Percentiles rank a stretch among this genome's conserved stretches.
Conservation (phyloP, 2,329 filamentous ascomycete species). For the Penicillium sp. region DNA sequence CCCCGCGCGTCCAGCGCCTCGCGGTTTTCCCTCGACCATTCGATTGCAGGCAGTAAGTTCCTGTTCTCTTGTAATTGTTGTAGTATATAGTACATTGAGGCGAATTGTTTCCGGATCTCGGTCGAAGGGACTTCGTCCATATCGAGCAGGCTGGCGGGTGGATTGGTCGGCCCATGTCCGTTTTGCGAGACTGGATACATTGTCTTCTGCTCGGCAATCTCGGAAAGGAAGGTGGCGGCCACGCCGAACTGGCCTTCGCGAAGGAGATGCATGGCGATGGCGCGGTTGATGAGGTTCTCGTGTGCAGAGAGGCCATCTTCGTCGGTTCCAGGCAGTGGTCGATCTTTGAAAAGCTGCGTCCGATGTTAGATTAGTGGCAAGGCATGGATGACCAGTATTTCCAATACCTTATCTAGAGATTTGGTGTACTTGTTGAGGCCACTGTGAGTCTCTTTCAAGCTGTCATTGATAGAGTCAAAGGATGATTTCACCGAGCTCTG, state of each 20-base stretch:
- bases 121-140: conserved; percentile 61
- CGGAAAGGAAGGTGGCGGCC: conserved; percentile 78
- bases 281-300: conserved; percentile 78
- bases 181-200: conserved; percentile 7
- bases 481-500: conserved; percentile 81
- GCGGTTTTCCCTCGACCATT: conserved; percentile 76
- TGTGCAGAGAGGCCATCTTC: conserved; percentile 78
- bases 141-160: conserved; percentile 47
- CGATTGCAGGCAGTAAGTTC: conserved; percentile 79
- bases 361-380: neutral
- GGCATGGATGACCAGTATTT: conserved; percentile 10
- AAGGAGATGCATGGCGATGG: conserved; percentile 93
- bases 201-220: conserved; percentile 57
- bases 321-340: conserved; percentile 70
- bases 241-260: conserved; percentile 92
- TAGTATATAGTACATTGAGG: conserved; percentile 87
- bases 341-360: conserved; percentile 63
- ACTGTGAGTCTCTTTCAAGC: conserved; percentile 79
- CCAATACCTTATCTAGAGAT: conserved; percentile 71
- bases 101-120: conserved; percentile 76
- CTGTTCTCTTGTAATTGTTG: conserved; percentile 68
- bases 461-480: conserved; percentile 76
- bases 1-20: conserved; percentile 72
- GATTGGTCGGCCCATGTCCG: neutral
- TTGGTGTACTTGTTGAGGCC: conserved; percentile 82